Conservation (phyloP, 805 yeast genomes). For the Saturnispora halmiae region DNA sequence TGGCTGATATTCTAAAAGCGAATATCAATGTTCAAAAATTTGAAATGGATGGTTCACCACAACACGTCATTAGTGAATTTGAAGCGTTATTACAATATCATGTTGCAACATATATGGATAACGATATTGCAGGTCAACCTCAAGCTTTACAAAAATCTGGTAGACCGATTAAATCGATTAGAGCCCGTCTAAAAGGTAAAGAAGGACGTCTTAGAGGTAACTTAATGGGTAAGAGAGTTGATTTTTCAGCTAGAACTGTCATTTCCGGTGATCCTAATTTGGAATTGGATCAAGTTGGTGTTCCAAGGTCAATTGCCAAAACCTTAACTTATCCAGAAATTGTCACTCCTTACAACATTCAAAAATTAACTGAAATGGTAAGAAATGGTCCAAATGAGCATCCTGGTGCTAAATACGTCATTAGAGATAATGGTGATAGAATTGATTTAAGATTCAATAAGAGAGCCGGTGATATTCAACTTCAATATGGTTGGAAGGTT, state of each 20-base stretch:
- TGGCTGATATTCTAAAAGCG: slow-evolving; percentile 94
- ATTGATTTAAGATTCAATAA: slow-evolving; percentile 94
- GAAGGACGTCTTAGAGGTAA: slow-evolving; percentile 99
- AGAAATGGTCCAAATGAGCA: slow-evolving; percentile 98
- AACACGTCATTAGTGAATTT: slow-evolving; percentile 93
- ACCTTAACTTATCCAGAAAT: slow-evolving; percentile 94
- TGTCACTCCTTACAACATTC: slow-evolving; percentile 95
- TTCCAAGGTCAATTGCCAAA: slow-evolving; percentile 92
- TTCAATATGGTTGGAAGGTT: slow-evolving; percentile 98
- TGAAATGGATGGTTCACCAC: slow-evolving; percentile 98
- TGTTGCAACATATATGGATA: slow-evolving; percentile 99
- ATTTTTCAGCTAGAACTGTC: slow-evolving; percentile 97
- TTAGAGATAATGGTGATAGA: slow-evolving; percentile 98
- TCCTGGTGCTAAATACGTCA: slow-evolving; percentile 98
- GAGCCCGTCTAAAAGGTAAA: slow-evolving; percentile 99
- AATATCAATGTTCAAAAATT: slow-evolving; percentile 94
- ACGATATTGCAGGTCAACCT: slow-evolving; percentile 99
- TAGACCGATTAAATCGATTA: slow-evolving; percentile 93
- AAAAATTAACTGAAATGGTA: slow-evolving; percentile 82
- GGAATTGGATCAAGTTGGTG: slow-evolving; percentile 98
- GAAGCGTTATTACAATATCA: slow-evolving; percentile 94
- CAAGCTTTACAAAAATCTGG: slow-evolving; percentile 98
- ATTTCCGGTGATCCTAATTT: slow-evolving; percentile 98
- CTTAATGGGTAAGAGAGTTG: slow-evolving; percentile 99
- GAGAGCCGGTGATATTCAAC: slow-evolving; percentile 95